Evolutionary conservation across 1,284 basidiomycete species (phyloP), one percentile per base, ranked within the genome.

Genomic region (Nidula niveotomentosa): DNA sequence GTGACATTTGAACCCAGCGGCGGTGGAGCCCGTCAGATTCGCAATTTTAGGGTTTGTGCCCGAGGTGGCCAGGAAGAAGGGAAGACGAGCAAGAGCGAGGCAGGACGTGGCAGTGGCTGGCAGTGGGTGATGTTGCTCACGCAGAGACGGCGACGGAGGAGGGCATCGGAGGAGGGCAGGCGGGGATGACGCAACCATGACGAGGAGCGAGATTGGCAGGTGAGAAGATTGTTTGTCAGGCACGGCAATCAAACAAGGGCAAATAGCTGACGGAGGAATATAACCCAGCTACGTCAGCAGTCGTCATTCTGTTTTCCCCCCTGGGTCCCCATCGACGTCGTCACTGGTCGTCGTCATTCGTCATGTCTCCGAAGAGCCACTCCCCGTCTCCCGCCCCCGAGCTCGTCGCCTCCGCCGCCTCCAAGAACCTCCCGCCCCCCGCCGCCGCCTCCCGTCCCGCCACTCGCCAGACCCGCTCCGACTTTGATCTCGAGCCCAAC

Each of bases 401-500:
- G 52, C 30, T 62, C 56, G 47, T 53, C 57, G 66, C 68, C 13
- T 48, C 63, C 13, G 59, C 65, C 9, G 49, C 46, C 54, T 18
- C 33, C 53, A 35, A 54, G 12, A 17, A 13, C 15, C 12, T 17
- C 15, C 15, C 39, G 12, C 12, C 39, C 53, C 33, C 64, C 56
- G 47, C 54, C 57, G 43, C 43, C 58, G 52, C 60, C 43, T 56
- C 47, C 50, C 64, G 62, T 39, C 66, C 68, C 12, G 50, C 63
- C 13, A 60, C 65, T 10, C 68, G 73, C 52, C 77, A 78, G 61
- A 81, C 77, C 30, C 81, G 85, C 62, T 79, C 78, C 46, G 87
- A 86, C 67, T 88, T 91, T 69, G 86, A 90, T 69, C 84, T 94
- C 56, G 96, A 98, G 70, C 93, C 93, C 12, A 98, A 98, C 69